phyloP scores from a whole-genome alignment of 164 flowering plant species.

The Magnolia officinalis region DNA sequence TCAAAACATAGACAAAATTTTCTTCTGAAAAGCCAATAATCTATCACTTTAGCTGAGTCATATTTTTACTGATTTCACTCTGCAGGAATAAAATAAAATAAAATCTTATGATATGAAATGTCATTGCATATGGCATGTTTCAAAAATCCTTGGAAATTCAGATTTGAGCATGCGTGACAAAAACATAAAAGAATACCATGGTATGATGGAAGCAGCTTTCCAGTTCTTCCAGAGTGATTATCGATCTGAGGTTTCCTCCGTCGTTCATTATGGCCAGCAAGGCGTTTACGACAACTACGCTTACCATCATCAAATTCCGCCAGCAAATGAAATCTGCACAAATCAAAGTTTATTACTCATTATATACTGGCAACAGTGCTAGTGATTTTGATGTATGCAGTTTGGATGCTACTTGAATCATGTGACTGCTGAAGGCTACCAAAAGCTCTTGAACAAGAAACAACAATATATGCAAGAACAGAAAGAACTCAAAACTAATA shows the following conservation, averaged over 20 bases:
- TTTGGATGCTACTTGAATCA: not conserved
- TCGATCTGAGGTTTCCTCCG: conserved; percentile 59
- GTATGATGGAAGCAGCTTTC: conserved; percentile 37
- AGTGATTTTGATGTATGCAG: not conserved
- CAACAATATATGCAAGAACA: too few relatives aligned
- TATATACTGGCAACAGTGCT: not conserved
- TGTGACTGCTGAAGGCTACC: not conserved
- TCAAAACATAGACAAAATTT: not conserved
- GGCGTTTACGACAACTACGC: conserved; percentile 74
- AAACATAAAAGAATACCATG: conserved; percentile 25
- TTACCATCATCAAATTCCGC: conserved; percentile 72
- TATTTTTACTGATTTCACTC: not conserved
- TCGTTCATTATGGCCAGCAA: conserved; percentile 74
- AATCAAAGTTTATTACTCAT: not conserved
- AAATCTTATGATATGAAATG: not conserved
- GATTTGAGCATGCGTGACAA: not conserved
- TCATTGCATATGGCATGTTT: not conserved
- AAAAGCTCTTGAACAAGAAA: too few relatives aligned
- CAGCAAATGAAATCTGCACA: conserved; percentile 57
- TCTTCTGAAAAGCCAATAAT: not conserved
- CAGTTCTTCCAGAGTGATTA: conserved; percentile 30
- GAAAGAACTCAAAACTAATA: too few relatives aligned
- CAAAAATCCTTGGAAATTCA: not conserved
- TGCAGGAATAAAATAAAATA: not conserved
- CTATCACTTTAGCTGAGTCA: too few relatives aligned